Base-by-base conservation (phyloP, 2,329 filamentous ascomycete genomes). In the Tolypocladium nubicola region DNA sequence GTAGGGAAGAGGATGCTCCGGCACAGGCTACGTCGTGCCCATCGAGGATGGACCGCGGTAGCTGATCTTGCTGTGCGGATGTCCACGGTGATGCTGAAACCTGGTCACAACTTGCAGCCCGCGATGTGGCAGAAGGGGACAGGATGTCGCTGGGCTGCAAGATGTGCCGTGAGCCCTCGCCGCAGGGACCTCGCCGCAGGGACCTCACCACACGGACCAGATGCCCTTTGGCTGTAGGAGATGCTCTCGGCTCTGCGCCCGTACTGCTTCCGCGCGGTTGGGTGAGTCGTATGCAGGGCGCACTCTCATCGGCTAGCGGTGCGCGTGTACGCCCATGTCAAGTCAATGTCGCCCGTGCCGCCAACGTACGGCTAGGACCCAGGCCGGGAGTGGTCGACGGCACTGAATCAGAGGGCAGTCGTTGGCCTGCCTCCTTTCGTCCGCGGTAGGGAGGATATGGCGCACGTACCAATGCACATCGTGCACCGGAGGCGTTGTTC, bases 181-280 rank as follows among this genome's bases (percentile, higher is more conserved):
- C 0, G 68, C 57, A 1, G 83, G 82, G 2, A 83, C 14, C 80
- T 72, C 5, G 75, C 72, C 0, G 68, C 57, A 1, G 83, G 82
- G 2, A 83, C 80, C 83, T 2, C 81, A 67, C 76, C 79, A 81
- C 3, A 83, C 80, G 19, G 71, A 75, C 66, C 80, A 83, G 57
- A 83, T 81, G 30, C 80, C 80, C 35, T 78, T 78, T 10, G 78
- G 80, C 0, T 82, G 63, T 83, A 83, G 63, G 82, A 83, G 62
- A 83, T 83, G 55, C 77, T 80, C 66, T 85, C 81, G 0, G 80
- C 66, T 82, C 75, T 1, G 80, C 78, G 4, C 75, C 77, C 82
- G 64, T 84, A 85, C 68, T 88, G 85, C 67, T 88, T 88, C 0
- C 85, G 38, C 85, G 75, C 1, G 83, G 85, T 66, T 88, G 85